Evolutionary conservation across 208 protist genomes (phyloP).

Genomic region (Leishmania guyanensis): DNA sequence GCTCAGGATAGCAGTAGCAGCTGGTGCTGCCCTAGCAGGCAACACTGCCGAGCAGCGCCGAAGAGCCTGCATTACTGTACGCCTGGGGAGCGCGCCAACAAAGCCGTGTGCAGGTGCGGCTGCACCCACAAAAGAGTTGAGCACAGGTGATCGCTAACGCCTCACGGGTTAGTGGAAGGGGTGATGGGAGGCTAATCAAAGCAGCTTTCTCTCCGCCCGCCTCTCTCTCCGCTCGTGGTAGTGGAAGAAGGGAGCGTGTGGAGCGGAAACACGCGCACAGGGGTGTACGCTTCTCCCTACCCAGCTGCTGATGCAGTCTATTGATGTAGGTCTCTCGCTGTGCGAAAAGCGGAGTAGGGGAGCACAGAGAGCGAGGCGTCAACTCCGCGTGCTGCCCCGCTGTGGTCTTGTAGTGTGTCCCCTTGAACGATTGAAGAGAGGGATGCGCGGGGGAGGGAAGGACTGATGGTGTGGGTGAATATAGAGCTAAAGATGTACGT

Average conservation of each 20-base stretch:
- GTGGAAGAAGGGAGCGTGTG: background rate
- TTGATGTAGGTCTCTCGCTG: background rate
- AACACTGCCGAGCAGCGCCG: background rate
- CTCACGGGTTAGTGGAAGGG: background rate
- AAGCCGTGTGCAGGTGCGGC: background rate
- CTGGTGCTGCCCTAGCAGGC: background rate
- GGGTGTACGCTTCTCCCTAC: background rate
- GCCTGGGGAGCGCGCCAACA: background rate
- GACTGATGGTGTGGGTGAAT: background rate
- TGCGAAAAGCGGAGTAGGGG: background rate
- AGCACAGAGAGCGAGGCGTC: background rate
- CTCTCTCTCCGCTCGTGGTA: background rate
- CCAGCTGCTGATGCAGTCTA: background rate
- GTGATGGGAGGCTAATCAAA: background rate
- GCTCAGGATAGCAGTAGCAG: background rate
- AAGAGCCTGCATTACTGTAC: background rate
- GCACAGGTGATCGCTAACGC: no score
- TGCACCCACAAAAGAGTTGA: background rate
- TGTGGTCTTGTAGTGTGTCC: background rate
- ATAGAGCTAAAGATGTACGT: background rate
- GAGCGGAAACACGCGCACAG: background rate
- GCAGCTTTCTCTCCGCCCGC: background rate
- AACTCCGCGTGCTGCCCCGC: background rate
- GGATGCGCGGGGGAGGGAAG: background rate
- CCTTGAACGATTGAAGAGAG: background rate